Evolutionary conservation across 2,329 filamentous ascomycete species (phyloP).

Genomic region (Pyrenochaeta sp.): DNA sequence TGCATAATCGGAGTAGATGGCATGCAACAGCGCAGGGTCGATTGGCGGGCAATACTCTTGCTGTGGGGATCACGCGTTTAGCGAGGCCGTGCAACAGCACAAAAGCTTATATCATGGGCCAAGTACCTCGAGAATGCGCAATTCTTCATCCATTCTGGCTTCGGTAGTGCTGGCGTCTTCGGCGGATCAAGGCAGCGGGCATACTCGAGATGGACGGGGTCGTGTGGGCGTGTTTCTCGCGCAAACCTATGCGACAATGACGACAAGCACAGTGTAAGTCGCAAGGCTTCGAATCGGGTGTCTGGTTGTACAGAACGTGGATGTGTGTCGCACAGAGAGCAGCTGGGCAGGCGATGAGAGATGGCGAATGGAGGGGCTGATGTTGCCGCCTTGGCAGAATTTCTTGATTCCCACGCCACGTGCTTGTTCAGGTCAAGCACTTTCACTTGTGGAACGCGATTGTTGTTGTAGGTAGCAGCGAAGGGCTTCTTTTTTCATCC

Average conservation of each 20-base stretch:
- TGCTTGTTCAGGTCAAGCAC: too few species aligned
- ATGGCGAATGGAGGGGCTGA: too few species aligned
- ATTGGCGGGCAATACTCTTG: conserved; percentile 76
- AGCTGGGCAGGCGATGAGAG: too few species aligned
- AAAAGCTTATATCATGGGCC: too few species aligned
- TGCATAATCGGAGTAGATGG: conserved; percentile 78
- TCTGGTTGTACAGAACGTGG: too few species aligned
- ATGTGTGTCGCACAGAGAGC: too few species aligned
- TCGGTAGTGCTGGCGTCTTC: conserved; percentile 32
- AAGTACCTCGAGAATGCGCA: conserved; percentile 43
- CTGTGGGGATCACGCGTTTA: conserved; percentile 52
- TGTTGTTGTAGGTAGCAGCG: too few species aligned
- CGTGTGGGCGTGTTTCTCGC: background rate
- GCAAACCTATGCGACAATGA: background rate
- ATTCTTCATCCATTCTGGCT: conserved; percentile 46
- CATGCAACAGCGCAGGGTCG: conserved; percentile 78
- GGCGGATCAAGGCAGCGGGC: conserved; percentile 24
- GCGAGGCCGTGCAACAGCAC: conserved; percentile 14
- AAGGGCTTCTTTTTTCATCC: too few species aligned
- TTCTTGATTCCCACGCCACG: too few species aligned
- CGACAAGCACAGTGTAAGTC: background rate
- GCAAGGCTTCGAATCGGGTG: too few species aligned
- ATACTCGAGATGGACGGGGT: conserved; percentile 28
- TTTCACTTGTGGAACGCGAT: too few species aligned
- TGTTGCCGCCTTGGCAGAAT: too few species aligned